Base-by-base conservation (phyloP, 805 yeast genomes). In the Ogataea henricii region DNA sequence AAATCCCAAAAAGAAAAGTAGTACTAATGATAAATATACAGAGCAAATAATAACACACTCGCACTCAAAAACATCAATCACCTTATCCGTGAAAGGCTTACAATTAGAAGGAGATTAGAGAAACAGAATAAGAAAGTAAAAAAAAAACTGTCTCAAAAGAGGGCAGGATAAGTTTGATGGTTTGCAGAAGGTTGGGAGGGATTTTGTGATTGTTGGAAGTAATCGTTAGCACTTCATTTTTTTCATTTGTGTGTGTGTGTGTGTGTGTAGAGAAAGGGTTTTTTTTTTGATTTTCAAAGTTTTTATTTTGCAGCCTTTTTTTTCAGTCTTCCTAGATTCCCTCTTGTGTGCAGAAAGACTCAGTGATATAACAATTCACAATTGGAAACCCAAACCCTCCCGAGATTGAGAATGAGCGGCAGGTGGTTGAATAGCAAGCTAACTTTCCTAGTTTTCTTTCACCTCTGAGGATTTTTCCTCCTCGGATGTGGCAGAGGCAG, bases 41-140 rank as follows among this genome's bases (percentile, higher is more conserved):
- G 47, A 44, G 47, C 47, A 44, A 44, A 44, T 44, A 44, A 37
- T 44, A 37, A 44, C 43, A 44, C 47, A 44, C 43, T 44, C 43
- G 38, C 38, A 37, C 38, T 44, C 39, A 34, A 29, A n/a, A 37
- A 26, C 35, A 26, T 25, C 42, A 16, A 26, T 5, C n/a, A 16
- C 25, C 30, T 17, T 25, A 12, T 26, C 30, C 6, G 18, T 10
- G 16, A 39, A 20, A 22, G 26, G 40, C 29, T 16, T n/a, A 39
- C 13, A 26, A 26, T 26, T 39, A 22, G 42, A 17, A 13, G 42
- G 12, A n/a, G 13, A 27, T 22, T 22, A 6, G 26, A 10, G 25
- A 26, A 17, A 21, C 22, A 25, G 29, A 25, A 38, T 8, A 4
- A 27, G 29, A 30, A 20, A 34, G n/a, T 12, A 34, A 10, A 34